Percentiles rank a stretch among this genome's conserved stretches.
phyloP scores from a whole-genome alignment of 306 rosid species.

The Pterocarpus santalinus region DNA sequence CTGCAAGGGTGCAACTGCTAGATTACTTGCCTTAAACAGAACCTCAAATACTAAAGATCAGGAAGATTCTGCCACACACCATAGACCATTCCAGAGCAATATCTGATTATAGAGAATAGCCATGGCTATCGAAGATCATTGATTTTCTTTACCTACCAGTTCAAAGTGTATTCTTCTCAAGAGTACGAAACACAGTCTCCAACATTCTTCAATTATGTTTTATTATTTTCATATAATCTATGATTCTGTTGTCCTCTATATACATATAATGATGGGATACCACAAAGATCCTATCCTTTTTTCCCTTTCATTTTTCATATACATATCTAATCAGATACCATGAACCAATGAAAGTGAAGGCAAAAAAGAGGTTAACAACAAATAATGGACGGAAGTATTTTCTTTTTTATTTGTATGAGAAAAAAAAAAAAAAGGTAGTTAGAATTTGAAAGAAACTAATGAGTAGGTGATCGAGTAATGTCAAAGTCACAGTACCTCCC shows the following conservation, averaged over 20 bases:
- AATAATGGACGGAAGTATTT: background rate
- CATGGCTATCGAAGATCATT: too few species aligned
- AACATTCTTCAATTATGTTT: background rate
- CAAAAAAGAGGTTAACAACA: background rate
- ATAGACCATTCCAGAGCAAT: too few species aligned
- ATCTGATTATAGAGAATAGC: too few species aligned
- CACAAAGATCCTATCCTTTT: background rate
- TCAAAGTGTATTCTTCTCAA: background rate
- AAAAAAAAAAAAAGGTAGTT: background rate
- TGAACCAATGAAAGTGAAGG: background rate
- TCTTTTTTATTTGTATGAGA: background rate
- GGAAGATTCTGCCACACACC: too few species aligned
- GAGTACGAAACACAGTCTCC: background rate
- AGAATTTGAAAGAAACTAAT: constrained; percentile 39
- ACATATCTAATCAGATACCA: background rate
- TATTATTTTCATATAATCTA: background rate
- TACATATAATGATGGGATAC: background rate
- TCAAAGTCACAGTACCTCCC: constrained; percentile 40
- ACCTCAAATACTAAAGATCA: too few species aligned
- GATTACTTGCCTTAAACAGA: too few species aligned
- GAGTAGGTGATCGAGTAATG: constrained; percentile 40
- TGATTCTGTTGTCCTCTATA: background rate
- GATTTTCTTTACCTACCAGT: too few species aligned
- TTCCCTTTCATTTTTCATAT: background rate
- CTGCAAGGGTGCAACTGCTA: too few species aligned